Evolutionary conservation across 2,329 filamentous ascomycete species (phyloP).

Genomic region (Hypoxylon sp.): DNA sequence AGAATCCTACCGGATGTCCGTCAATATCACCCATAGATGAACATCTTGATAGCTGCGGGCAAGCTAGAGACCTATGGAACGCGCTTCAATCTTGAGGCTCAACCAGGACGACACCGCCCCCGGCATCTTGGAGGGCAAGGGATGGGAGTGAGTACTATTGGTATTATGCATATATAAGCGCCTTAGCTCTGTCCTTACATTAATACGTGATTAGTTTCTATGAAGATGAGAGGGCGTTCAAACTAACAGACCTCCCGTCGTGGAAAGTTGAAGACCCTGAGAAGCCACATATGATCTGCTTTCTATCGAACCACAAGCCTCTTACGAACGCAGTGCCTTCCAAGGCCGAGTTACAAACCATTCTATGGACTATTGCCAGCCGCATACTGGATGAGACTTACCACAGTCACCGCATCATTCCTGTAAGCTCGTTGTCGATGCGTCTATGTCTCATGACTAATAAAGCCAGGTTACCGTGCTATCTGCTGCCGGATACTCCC

Average conservation of each 20-base stretch:
- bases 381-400: neutral
- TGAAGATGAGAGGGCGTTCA: neutral
- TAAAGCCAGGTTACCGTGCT: neutral
- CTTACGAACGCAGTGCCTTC: neutral
- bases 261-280: neutral
- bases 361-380: neutral
- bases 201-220: neutral
- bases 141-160: neutral
- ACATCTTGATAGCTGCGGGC: neutral
- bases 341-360: neutral
- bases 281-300: neutral
- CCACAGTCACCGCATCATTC: neutral
- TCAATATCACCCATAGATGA: neutral
- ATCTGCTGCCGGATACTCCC: neutral
- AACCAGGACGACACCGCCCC: neutral
- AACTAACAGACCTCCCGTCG: no score
- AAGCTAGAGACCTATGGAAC: neutral
- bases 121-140: neutral
- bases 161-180: neutral
- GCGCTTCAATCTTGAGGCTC: neutral
- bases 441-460: neutral
- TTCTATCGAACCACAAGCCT: neutral
- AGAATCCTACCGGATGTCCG: neutral
- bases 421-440: neutral
- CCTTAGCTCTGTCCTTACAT: neutral